These are phyloP conservation scores for Podila verticillata DNA, from an alignment of 192 early-diverging fungal species.

Conservation along the genomic window DNA sequence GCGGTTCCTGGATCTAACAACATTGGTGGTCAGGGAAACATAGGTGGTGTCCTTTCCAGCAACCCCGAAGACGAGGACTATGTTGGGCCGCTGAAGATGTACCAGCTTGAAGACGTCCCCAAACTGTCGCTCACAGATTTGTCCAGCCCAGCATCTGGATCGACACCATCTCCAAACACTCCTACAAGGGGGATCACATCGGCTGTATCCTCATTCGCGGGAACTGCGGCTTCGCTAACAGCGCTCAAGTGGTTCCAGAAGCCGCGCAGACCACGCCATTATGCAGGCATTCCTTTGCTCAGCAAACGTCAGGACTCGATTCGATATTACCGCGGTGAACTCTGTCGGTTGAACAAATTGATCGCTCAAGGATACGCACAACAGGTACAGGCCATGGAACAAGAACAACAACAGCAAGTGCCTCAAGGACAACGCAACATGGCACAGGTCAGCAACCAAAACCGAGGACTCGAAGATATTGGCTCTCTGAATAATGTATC, in stretches of 20 bases:
- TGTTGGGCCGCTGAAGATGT: constrained; percentile 23
- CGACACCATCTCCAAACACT: not conserved
- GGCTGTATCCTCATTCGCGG: not conserved
- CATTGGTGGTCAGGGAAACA: not conserved
- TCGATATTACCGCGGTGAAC: constrained; percentile 25
- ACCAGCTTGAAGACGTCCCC: constrained; percentile 20
- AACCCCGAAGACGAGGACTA: constrained; percentile 7
- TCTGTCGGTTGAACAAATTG: constrained; percentile 27
- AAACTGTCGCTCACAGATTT: constrained; percentile 15
- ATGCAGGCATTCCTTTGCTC: constrained; percentile 11
- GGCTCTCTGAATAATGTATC: no score
- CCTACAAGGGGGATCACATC: no score
- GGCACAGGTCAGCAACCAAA: no score
- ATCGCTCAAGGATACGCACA: constrained; percentile 14
- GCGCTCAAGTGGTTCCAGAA: constrained; percentile 27
- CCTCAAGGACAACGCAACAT: not conserved
- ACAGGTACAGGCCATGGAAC: constrained; percentile 5
- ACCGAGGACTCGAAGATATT: not conserved
- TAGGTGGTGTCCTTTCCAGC: not conserved
- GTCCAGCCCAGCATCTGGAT: not conserved
- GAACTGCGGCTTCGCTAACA: not conserved
- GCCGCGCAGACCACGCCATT: constrained; percentile 16
- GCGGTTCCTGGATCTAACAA: not conserved
- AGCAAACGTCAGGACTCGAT: constrained; percentile 30
- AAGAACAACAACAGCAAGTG: not conserved